Percentiles rank a stretch among this genome's conserved stretches.
phyloP scores from a whole-genome alignment of 2,329 filamentous ascomycete genomes.

The Ascochyta koolunga region DNA sequence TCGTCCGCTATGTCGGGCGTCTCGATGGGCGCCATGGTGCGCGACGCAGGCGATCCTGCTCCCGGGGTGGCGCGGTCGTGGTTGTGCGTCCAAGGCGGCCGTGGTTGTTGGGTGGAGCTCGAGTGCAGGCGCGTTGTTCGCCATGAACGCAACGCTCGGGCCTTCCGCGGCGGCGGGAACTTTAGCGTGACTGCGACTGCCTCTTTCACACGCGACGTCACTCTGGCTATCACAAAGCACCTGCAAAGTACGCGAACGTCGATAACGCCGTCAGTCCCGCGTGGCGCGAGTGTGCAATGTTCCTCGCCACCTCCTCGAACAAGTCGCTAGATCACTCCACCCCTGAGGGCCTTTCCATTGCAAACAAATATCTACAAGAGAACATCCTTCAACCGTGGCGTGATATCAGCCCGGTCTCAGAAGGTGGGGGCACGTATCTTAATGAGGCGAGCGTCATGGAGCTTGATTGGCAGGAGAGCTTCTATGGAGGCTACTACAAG shows the following conservation, averaged over 20 bases:
- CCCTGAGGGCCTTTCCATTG: not conserved
- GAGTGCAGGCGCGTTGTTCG: conserved; percentile 11
- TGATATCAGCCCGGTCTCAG: conserved; percentile 12
- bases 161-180: conserved; percentile 10
- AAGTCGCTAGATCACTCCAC: too few relatives aligned
- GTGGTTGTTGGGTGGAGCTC: conserved; percentile 12
- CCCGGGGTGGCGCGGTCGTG: conserved; percentile 18
- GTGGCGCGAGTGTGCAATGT: conserved; percentile 25
- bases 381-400: conserved; percentile 24
- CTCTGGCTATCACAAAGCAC: conserved; percentile 26
- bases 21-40: conserved; percentile 39
- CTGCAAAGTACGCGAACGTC: conserved; percentile 17
- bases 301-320: conserved; percentile 21
- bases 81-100: not conserved
- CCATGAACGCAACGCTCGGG: not conserved
- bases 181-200: conserved; percentile 5
- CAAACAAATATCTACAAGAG: conserved; percentile 14
- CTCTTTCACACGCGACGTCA: conserved; percentile 12
- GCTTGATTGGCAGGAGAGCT: conserved; percentile 41
- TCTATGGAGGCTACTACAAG: conserved; percentile 39
- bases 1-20: conserved; percentile 39
- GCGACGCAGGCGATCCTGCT: conserved; percentile 38
- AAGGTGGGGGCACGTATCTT: conserved; percentile 36
- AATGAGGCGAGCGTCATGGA: conserved; percentile 45
- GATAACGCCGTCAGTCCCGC: conserved; percentile 29